Base-by-base conservation (phyloP, 768 basidiomycete species). In the Royoungia palumana region DNA sequence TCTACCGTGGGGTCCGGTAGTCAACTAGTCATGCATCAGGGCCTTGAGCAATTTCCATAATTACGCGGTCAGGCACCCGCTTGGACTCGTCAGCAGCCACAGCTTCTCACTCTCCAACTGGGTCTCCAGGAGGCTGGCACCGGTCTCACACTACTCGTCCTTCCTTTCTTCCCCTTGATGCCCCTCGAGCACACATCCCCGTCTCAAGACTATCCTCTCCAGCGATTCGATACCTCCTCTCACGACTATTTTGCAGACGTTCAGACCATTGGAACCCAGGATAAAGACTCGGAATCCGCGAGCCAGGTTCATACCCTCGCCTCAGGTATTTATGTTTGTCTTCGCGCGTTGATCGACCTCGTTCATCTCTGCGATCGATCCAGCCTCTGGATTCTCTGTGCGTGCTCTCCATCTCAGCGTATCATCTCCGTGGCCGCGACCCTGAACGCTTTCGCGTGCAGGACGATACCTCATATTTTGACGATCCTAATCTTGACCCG, bases 401-500 rank as follows among this genome's bases (percentile, higher is more conserved):
- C 41, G 66, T 51, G 5, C 19, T 34, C 28, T 8, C 14, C 35
- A n/a, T n/a, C 6, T 4, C 13, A 28, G 28, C 13, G 11, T 32
- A 14, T 17, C 12, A 35, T 16, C 22, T 11, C 2, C 34, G n/a
- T 30, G 8, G 19, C 24, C 21, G 12, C 49, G 28, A 44, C 17
- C 12, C 25, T 9, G 12, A 46, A 5, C 36, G 19, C 30, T 20
- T n/a, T 36, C 19, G 20, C 44, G 38, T 13, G 27, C 27, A 59
- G 54, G 22, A 19, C 17, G 44, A 41, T 22, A 20, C 46, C 0
- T 44, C 61, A 1, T 40, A 37, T 9, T 55, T 62, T 4, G 51
- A 62, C 40, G 65, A 67, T 22, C 65, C 65, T 1, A 67, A 67
- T 36, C 49, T 64, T 28, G 60, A 65, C 43, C 39, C 50, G n/a